A percentile compares a stretch with the other conserved stretches of the same genome.
Conservation (phyloP, 1,284 basidiomycete genomes). For the Exobasidium cylindrosporum region DNA sequence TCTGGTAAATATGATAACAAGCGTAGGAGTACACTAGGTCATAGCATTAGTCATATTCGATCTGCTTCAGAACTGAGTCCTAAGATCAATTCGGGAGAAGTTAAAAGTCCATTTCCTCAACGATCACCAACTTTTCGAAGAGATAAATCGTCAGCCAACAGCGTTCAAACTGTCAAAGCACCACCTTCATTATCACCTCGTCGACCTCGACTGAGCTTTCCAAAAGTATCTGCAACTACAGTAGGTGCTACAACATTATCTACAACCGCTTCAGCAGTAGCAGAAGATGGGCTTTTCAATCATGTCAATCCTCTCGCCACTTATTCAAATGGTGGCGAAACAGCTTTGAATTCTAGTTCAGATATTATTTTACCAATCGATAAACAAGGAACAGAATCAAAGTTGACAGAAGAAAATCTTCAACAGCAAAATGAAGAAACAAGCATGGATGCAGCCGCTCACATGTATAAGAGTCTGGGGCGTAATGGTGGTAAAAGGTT, state of each 20-base stretch:
- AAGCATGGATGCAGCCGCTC: too few species aligned
- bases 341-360: too few species aligned
- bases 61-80: background rate
- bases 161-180: conserved; percentile 16
- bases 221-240: conserved; percentile 26
- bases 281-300: background rate
- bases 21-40: background rate
- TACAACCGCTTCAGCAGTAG: background rate
- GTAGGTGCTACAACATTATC: background rate
- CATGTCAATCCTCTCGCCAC: too few species aligned
- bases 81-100: background rate
- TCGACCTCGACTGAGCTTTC: conserved; percentile 32
- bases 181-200: conserved; percentile 25
- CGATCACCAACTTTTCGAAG: conserved; percentile 18
- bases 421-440: too few species aligned
- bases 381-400: background rate
- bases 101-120: background rate
- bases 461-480: background rate
- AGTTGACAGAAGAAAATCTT: background rate
- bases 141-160: conserved; percentile 13
- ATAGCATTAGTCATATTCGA: background rate
- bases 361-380: too few species aligned
- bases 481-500: background rate
- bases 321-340: too few species aligned
- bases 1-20: conserved; percentile 7